Evolutionary conservation across 2,329 filamentous ascomycete species (phyloP).

Genomic region (Colletotrichum sojae): DNA sequence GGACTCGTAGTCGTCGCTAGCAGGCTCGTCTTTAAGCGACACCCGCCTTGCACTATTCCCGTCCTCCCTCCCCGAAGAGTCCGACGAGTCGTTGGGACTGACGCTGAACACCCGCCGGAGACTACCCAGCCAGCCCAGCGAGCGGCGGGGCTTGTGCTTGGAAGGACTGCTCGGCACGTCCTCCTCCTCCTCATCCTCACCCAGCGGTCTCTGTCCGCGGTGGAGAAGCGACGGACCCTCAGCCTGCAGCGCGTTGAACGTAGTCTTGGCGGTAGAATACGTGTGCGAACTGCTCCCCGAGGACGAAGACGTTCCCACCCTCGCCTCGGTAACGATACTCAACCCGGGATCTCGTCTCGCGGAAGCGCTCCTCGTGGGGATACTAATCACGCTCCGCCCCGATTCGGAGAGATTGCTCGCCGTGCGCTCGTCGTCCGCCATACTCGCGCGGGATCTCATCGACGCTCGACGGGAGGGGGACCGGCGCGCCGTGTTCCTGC

Average conservation of each 20-base stretch:
- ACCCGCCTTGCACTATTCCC: slow-evolving; percentile 40
- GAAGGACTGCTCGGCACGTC: slow-evolving; percentile 67
- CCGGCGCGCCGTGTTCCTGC: slow-evolving; percentile 43
- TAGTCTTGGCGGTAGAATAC: slow-evolving; percentile 69
- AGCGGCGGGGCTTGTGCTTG: slow-evolving; percentile 66
- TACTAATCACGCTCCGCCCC: slow-evolving; percentile 60
- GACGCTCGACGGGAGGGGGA: slow-evolving; percentile 58
- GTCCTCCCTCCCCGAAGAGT: slow-evolving; percentile 42
- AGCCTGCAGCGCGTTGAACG: slow-evolving; percentile 65
- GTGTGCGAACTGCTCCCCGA: slow-evolving; percentile 58
- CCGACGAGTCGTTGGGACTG: slow-evolving; percentile 50
- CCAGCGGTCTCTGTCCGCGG: slow-evolving; percentile 40
- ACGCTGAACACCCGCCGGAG: slow-evolving; percentile 74
- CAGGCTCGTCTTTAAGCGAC: slow-evolving; percentile 50
- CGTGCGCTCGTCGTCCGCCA: slow-evolving; percentile 65
- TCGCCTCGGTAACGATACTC: slow-evolving; percentile 42
- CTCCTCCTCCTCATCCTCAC: slow-evolving; percentile 54
- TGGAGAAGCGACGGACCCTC: slow-evolving; percentile 67
- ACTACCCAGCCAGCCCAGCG: slow-evolving; percentile 76
- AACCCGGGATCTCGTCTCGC: slow-evolving; percentile 27
- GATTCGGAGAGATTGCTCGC: slow-evolving; percentile 71
- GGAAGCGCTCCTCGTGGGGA: slow-evolving; percentile 50
- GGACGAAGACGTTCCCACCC: slow-evolving; percentile 47
- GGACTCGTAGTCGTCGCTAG: slow-evolving; percentile 62
- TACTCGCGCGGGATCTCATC: slow-evolving; percentile 49